A percentile compares a stretch with the other conserved stretches of the same genome.
Conservation (phyloP, 495 filamentous ascomycete species). For the Hypoxylon perforatum region DNA sequence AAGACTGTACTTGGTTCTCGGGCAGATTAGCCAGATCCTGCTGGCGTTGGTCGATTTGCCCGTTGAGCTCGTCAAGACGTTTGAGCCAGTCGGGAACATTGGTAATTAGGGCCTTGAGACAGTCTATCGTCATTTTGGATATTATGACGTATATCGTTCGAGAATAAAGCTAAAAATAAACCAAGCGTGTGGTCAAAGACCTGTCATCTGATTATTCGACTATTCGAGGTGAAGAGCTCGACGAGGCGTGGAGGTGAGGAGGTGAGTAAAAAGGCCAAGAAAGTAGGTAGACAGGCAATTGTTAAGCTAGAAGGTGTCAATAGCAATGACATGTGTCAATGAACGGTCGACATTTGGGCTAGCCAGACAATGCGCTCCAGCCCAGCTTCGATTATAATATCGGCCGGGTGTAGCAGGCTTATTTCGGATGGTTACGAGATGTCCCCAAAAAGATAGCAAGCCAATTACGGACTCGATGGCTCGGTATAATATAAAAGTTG, state of each 20-base stretch:
- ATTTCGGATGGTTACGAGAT: slow-evolving; percentile 2
- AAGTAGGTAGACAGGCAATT: slow-evolving; percentile 23
- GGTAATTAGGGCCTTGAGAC: slow-evolving; percentile 69
- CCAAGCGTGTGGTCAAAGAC: no score
- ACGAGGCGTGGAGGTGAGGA: slow-evolving; percentile 33
- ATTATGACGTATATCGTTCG: slow-evolving; percentile 5
- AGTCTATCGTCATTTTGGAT: slow-evolving; percentile 64
- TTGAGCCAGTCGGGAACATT: slow-evolving; percentile 75
- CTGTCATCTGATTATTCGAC: slow-evolving; percentile 40
- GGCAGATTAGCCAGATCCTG: slow-evolving; percentile 68
- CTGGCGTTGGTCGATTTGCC: slow-evolving; percentile 75
- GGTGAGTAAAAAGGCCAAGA: no score
- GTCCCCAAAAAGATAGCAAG: slow-evolving; percentile 5
- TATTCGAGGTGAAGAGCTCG: slow-evolving; percentile 19
- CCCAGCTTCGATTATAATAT: slow-evolving; percentile 11
- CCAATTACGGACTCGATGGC: slow-evolving; percentile 18
- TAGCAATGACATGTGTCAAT: slow-evolving; percentile 22
- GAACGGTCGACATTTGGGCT: slow-evolving; percentile 24
- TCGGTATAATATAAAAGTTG: slow-evolving; percentile 23
- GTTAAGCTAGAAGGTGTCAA: slow-evolving; percentile 26
- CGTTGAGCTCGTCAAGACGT: slow-evolving; percentile 74
- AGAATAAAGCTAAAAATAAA: no score
- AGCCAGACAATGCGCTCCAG: slow-evolving; percentile 24
- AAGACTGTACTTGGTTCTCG: slow-evolving; percentile 45
- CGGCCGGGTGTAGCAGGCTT: slow-evolving; percentile 7